Base-by-base conservation (phyloP, 1,139 yeast species). In the Kazachstania sp. region DNA sequence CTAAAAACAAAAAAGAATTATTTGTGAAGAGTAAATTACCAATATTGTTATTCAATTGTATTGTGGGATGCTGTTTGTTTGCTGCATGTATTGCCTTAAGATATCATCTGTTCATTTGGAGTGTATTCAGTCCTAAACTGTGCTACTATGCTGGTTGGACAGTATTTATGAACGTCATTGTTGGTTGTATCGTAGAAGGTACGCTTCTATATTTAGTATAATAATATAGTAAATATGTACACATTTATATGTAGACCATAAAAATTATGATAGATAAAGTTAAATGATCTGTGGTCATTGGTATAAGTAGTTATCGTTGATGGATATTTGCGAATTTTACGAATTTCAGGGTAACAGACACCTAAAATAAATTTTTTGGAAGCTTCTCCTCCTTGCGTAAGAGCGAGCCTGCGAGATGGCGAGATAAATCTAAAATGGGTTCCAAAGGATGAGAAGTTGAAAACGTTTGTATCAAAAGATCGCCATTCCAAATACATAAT, bases 101-200 rank as follows among this genome's bases (percentile, higher is more conserved):
- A 55, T 86, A 82, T 60, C 98, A 92, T 63, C 71, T 92, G 49
- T 92, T 92, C 63, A 84, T 94, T 15, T 94, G 98, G 97, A 87
- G 97, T 1, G 98, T 94, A 4, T 92, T 92, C 68, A 86, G 95
- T 44, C 99, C 98, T 0, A 92, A 88, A 59, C 66, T 92, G 16
- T 74, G 95, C 34, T 92, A 83, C 63, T 83, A 83, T 54, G 78
- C 81, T 1, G 81, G 82, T 2, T 94, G 98, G 98, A 69, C 76
- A 35, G 50, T 78, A 1, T 68, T 79, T 48, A 69, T 81, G 60
- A 77, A 76, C 51, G 54, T 50, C 2, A 40, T 60, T 34, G 35
- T 54, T 32, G 52, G 63, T 30, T 49, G 65, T 63, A 13, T 52
- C 52, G 20, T 63, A 45, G 57, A 59, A 50, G 38, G 45, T 5